Evolutionary conservation across 805 yeast genomes (phyloP).

Genomic region (Suhomyces tanzawaensis): DNA sequence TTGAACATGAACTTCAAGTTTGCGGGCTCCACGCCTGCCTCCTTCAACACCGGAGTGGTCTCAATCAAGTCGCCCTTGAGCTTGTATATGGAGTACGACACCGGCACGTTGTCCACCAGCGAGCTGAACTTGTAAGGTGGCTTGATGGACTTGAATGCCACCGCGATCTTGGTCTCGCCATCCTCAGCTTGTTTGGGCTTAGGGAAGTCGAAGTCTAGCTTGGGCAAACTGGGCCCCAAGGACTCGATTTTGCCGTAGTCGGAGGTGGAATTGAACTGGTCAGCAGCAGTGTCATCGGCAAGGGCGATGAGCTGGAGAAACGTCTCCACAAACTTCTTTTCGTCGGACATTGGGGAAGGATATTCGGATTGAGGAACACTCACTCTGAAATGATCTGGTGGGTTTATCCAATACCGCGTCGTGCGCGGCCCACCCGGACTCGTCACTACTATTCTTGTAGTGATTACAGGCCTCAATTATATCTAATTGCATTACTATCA

Average conservation of each 20-base stretch:
- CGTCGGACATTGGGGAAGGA: slow-evolving; percentile 19
- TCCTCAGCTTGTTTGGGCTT: slow-evolving; percentile 1
- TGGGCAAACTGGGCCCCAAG: slow-evolving; percentile 50
- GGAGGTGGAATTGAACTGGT: slow-evolving; percentile 30
- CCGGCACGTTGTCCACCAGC: slow-evolving; percentile 21
- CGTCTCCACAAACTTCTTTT: slow-evolving; percentile 47
- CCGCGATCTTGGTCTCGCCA: slow-evolving; percentile 15
- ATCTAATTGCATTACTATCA: no score
- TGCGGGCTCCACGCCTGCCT: slow-evolving; percentile 26
- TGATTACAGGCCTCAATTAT: no score
- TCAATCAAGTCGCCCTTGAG: slow-evolving; percentile 38
- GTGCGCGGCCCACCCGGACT: no score
- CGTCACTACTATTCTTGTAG: no score
- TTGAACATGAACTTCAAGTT: slow-evolving; percentile 54
- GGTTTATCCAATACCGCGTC: no score
- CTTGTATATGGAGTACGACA: slow-evolving; percentile 32
- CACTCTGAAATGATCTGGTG: no score
- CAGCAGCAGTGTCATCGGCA: slow-evolving; percentile 35
- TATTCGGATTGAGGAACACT: no score
- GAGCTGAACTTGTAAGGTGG: slow-evolving; percentile 61
- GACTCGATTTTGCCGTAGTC: slow-evolving; percentile 28
- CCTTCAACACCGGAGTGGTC: slow-evolving; percentile 22
- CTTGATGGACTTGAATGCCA: slow-evolving; percentile 61
- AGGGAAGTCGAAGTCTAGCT: slow-evolving; percentile 37
- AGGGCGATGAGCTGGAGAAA: slow-evolving; percentile 48